Percentiles rank a stretch among this genome's conserved stretches.
phyloP scores from a whole-genome alignment of 106 monocot genomes.

The Gastrodia elata region DNA sequence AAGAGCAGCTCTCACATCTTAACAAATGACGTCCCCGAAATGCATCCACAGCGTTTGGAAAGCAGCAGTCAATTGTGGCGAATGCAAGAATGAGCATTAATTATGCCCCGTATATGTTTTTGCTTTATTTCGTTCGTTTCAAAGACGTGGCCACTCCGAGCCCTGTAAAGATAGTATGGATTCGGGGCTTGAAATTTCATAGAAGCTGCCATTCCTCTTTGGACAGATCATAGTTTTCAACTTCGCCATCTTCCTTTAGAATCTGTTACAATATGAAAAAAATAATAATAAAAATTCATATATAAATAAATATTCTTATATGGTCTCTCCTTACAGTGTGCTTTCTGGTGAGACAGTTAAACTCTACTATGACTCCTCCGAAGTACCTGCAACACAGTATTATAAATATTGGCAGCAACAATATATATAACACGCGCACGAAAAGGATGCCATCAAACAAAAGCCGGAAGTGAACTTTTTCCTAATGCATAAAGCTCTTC shows the following conservation, averaged over 20 bases:
- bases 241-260: slow-evolving; percentile 36
- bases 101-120: too few relatives aligned
- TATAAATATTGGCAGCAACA: not conserved
- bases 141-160: too few relatives aligned
- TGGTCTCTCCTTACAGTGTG: slow-evolving; percentile 46
- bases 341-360: slow-evolving; percentile 32
- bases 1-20: too few relatives aligned
- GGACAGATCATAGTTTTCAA: slow-evolving; percentile 43
- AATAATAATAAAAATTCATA: not conserved
- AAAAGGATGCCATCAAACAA: not conserved
- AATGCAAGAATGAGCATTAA: too few relatives aligned
- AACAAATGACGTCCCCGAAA: too few relatives aligned
- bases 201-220: slow-evolving; percentile 55
- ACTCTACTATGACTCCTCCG: slow-evolving; percentile 46
- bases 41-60: too few relatives aligned
- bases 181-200: not conserved
- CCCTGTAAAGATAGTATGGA: too few relatives aligned
- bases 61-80: too few relatives aligned
- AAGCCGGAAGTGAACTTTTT: too few relatives aligned
- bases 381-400: slow-evolving; percentile 32
- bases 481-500: too few relatives aligned
- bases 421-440: not conserved
- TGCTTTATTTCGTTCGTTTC: too few relatives aligned
- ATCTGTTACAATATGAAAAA: slow-evolving; percentile 26
- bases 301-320: not conserved